Conservation (phyloP, 139 green algal species). For the Coelastrella sp. region DNA sequence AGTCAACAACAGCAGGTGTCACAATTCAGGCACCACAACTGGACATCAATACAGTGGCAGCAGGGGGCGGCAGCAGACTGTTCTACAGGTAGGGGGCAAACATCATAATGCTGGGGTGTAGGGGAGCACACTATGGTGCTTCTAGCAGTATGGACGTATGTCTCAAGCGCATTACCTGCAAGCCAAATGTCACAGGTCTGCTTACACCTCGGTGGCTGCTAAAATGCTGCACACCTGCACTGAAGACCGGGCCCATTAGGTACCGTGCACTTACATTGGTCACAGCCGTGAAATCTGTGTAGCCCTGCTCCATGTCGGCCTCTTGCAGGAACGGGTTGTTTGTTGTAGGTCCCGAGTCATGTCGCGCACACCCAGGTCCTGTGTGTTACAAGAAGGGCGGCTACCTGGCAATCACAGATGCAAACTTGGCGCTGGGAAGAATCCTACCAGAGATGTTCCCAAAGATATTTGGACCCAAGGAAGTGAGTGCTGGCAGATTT, state of each 20-base stretch:
- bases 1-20: slow-evolving; percentile 93
- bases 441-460: slow-evolving; percentile 96
- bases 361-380: slow-evolving; percentile 94
- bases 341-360: slow-evolving; percentile 93
- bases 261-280: no score
- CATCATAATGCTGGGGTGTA: neutral
- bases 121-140: no score
- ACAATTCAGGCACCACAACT: slow-evolving; percentile 91
- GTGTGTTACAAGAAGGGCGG: slow-evolving; percentile 97
- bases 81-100: slow-evolving; percentile 68
- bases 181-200: no score
- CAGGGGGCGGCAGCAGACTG: slow-evolving; percentile 90
- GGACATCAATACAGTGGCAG: slow-evolving; percentile 99
- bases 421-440: slow-evolving; percentile 94
- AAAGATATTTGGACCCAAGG: slow-evolving; percentile 85
- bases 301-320: neutral
- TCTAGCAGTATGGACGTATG: no score
- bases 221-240: no score
- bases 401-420: slow-evolving; percentile 94
- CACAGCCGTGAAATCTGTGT: neutral
- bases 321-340: slow-evolving; percentile 64
- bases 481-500: slow-evolving; percentile 4
- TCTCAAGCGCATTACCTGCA: no score
- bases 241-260: no score
- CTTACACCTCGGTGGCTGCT: no score